Evolutionary conservation across 2,329 filamentous ascomycete species (phyloP), one percentile per base, ranked within the genome.

Genomic region (Penicillium aurantiogriseum): DNA sequence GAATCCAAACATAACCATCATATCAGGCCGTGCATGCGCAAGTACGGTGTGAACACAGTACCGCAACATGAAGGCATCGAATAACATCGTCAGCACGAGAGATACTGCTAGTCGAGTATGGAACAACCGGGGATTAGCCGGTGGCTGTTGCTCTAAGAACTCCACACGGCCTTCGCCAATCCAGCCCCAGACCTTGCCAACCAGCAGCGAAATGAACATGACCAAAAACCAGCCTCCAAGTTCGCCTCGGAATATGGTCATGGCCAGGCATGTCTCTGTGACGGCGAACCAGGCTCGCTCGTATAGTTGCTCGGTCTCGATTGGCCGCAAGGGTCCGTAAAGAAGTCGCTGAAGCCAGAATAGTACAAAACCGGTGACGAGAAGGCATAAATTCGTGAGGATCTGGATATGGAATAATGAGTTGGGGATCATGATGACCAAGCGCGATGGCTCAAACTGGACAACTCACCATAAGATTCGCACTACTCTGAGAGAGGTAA

Each of bases 1-100:
- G 67, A 99, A 99, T 6, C 95, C 86, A 70, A 99, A 99, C 92
- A 99, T 97, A 62, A 99, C 92, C 92, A 97, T 99, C 90, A 99
- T 97, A 58, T 95, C 94, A 0, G 93, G 92, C n/a, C 89, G 84
- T 2, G 93, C 91, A 71, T 95, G 88, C 57, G 90, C 87, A 49
- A 97, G 86, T 33, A 97, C 92, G 0, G 89, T 91, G 29, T 87
- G 85, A 60, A 96, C 82, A 57, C 89, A 88, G 73, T 96, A 97
- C 48, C 83, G 83, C 63, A 97, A 85, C 77, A 99, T 86, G 71
- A 83, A 88, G 25, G 87, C 73, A 70, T 96, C 89, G 77, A 96
- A 97, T 17, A 86, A 65, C 57, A 96, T 82, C 62, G 92, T 93
- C 52, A 96, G 75, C 2, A 89, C 69, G 46, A 99, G 81, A 43